Evolutionary conservation across 192 early-diverging fungal genomes (phyloP), one percentile per base, ranked within the genome.

Genomic region (Rhizoclosmatium sp.): DNA sequence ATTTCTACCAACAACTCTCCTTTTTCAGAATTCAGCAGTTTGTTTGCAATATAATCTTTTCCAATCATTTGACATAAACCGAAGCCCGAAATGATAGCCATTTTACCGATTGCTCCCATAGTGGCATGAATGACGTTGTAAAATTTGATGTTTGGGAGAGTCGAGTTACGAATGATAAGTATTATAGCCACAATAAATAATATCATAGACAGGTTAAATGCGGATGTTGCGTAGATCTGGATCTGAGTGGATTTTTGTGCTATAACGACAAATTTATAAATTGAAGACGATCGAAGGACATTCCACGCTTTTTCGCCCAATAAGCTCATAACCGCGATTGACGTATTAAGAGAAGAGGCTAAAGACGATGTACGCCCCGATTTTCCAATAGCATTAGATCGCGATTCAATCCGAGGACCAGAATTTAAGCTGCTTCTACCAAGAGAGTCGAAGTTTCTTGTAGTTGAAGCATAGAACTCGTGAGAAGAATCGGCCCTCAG

Each of bases 11-110:
- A 45, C 10, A 40, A n/a, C 21, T 46, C 41, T 10, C 73, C 73
- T 14, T 64, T 64, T 9, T 2, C 46, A 5, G 16, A 64, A 2
- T 75, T 75, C 40, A 75, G 21, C 31, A 75, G 46, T 7, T 58
- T 9, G 3, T 75, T 75, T 42, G 73, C 73, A 7, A 75, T 59
- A 51, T 75, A 75, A 4, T 75, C 73, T 64, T 75, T 75, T 2
- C 51, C 48, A 62, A 75, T 75, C 7, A 62, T 58, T 46, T 61
- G 59, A 41, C 59, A 21, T 47, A 51, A 46, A 40, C 10, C 23
- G 2, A 46, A 7, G 7, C 73, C 73, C 2, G 73, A 42, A 2
- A 75, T 51, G 4, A 75, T 10, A 10, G n/a, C 41, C 46, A 75
- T 75, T 64, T 75, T 75, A 14, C 73, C 73, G 23, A 75, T 46